Percentiles rank a stretch among this genome's conserved stretches.
Evolutionary conservation across 169 alveolate genomes (phyloP).

Genomic region (Fabrea salina): DNA sequence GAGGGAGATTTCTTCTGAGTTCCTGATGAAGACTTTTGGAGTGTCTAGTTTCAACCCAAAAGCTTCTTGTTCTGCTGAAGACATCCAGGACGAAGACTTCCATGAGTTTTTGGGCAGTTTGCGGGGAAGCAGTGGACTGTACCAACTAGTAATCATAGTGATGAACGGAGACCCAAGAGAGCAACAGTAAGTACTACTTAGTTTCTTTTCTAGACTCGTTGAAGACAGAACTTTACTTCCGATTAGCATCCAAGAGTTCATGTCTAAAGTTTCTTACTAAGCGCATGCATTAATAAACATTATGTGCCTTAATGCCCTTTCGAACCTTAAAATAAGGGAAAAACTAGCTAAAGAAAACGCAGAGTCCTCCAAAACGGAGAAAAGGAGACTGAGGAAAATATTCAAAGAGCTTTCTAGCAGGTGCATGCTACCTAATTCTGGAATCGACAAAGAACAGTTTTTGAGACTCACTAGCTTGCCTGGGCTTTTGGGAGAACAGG

Average conservation of each 20-base stretch:
- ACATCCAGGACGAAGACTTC: background rate
- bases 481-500: slow-evolving; percentile 21
- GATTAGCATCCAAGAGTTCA: slow-evolving; percentile 4
- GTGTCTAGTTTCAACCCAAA: background rate
- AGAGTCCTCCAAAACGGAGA: background rate
- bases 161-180: slow-evolving; percentile 12
- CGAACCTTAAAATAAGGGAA: background rate
- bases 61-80: background rate
- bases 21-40: background rate
- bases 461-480: background rate
- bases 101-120: background rate
- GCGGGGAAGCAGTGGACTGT: background rate
- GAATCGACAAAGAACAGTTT: slow-evolving; percentile 4
- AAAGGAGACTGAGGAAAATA: background rate
- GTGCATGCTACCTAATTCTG: background rate
- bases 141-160: background rate
- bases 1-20: background rate
- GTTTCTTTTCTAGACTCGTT: slow-evolving; percentile 21
- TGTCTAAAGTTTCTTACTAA: background rate
- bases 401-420: slow-evolving; percentile 15
- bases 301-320: background rate
- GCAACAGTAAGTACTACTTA: slow-evolving; percentile 8
- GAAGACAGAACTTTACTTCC: background rate
- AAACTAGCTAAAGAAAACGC: too few relatives aligned
- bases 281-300: too few relatives aligned